Evolutionary conservation across 495 filamentous ascomycete genomes (phyloP), one percentile per base, ranked within the genome.

Genomic region (Aspergillus avenaceus): DNA sequence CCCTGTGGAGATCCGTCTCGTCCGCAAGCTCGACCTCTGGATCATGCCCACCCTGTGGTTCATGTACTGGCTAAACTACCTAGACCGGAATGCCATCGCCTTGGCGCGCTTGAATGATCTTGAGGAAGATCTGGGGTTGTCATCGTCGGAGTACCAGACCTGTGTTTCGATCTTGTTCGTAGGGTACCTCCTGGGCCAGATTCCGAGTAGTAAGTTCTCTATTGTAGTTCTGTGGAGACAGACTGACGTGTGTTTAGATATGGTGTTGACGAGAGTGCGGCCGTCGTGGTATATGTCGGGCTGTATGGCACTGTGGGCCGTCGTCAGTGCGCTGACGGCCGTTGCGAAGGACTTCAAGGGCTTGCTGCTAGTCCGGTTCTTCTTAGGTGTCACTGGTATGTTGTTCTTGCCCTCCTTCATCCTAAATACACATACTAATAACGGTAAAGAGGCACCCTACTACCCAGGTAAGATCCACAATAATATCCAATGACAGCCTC

Each of bases 91-190:
- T 45, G 54, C 52, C 2, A 55, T 62, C 36, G 49, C 59, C 22
- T 28, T 56, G 18, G 59, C 55, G 14, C 32, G 55, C 11, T 45
- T 78, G 26, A 58, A 70, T 48, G 63, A 60, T 16, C 52, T 78
- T 5, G 67, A 71, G 26, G 61, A 71, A 26, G 65, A 77, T 42
- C 55, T 79, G 5, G 51, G 60, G 14, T 59, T 81, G 14, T 50
- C 58, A 4, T 66, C 63, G 14, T 64, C 63, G 9, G 52, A 79
- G 52, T 79, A 75, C 58, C 73, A 83, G 52, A 70, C 77, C 3
- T 75, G 73, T 47, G 73, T 77, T 34, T 75, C 71, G 41, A 79
- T 81, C 59, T 62, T 82, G 14, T 81, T 79, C 55, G 77, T 81
- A 12, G 76, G 76, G 8, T 58, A 62, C 45, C 31, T 62, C n/a